phyloP scores from a whole-genome alignment of 495 filamentous ascomycete species.

The Penicillium canescens region DNA sequence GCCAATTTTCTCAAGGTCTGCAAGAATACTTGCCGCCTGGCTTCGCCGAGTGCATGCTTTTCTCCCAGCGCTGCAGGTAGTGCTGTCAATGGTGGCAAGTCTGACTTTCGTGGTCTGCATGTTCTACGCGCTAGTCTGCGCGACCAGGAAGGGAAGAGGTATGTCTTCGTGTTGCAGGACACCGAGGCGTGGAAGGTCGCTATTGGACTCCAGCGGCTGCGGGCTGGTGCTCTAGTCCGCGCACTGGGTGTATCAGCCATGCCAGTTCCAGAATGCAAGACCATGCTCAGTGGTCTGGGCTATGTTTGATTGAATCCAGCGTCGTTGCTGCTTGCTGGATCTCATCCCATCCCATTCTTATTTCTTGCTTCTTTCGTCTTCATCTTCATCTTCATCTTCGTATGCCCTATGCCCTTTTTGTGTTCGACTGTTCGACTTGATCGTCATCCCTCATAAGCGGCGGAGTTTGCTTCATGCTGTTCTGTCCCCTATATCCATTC shows the following conservation, averaged over 20 bases:
- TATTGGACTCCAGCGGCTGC: conserved; percentile 72
- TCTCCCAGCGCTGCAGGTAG: conserved; percentile 21
- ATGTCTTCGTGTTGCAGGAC: conserved; percentile 78
- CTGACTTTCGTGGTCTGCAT: conserved; percentile 65
- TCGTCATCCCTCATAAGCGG: conserved; percentile 26
- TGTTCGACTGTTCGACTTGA: conserved; percentile 2
- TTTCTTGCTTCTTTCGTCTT: neutral
- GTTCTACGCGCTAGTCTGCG: conserved; percentile 78
- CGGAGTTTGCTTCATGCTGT: conserved; percentile 34
- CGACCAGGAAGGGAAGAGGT: conserved; percentile 80
- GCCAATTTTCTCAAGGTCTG: conserved; percentile 58
- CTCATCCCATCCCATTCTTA: conserved; percentile 1
- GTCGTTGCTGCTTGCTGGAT: conserved; percentile 4
- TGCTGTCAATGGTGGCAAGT: conserved; percentile 18
- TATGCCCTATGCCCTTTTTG: conserved; percentile 1
- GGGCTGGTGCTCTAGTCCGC: conserved; percentile 68
- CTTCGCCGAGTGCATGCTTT: conserved; percentile 36
- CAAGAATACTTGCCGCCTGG: conserved; percentile 59
- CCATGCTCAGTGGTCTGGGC: conserved; percentile 61
- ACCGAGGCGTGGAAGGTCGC: conserved; percentile 93
- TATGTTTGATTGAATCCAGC: conserved; percentile 42
- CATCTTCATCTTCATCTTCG: conserved; percentile 10
- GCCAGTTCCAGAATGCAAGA: conserved; percentile 58
- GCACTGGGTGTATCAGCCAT: conserved; percentile 65
- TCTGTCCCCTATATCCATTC: conserved; percentile 27